phyloP scores from a whole-genome alignment of 2,329 filamentous ascomycete genomes.

The Penicillium sp. region DNA sequence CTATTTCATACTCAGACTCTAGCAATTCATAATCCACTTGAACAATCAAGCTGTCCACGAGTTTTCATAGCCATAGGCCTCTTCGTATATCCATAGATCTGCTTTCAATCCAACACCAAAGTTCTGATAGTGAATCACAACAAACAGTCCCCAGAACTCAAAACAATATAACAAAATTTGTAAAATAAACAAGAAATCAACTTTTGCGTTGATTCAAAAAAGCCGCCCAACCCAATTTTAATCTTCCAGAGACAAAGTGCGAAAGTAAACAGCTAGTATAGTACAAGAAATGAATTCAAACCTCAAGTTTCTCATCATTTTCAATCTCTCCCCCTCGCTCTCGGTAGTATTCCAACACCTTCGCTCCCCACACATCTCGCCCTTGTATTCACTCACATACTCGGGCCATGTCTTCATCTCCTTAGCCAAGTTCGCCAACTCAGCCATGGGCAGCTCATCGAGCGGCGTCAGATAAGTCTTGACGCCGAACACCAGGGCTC shows the following conservation, averaged over 20 bases:
- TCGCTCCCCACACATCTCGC: conserved; percentile 46
- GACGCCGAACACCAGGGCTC: conserved; percentile 53
- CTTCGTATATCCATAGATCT: background rate
- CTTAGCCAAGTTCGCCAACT: conserved; percentile 45
- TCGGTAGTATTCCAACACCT: conserved; percentile 40
- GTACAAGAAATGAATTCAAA: conserved; percentile 8
- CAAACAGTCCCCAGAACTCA: background rate
- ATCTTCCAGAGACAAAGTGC: conserved; percentile 4
- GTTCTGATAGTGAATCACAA: background rate
- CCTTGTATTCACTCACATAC: conserved; percentile 49
- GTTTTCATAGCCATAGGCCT: background rate
- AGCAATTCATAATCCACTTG: conserved; percentile 3
- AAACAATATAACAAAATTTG: background rate
- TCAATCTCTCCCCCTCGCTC: conserved; percentile 19
- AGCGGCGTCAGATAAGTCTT: conserved; percentile 50
- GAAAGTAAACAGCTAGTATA: background rate
- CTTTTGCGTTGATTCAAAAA: conserved; percentile 7
- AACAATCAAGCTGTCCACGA: background rate
- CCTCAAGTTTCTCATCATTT: conserved; percentile 11
- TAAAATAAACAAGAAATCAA: background rate
- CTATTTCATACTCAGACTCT: background rate
- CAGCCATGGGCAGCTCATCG: conserved; percentile 42
- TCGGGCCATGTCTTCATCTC: conserved; percentile 50
- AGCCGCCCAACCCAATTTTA: conserved; percentile 12
- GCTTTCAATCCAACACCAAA: background rate